Base-by-base conservation (phyloP, 345 rosid genomes). In the Eutrema heterophyllum region DNA sequence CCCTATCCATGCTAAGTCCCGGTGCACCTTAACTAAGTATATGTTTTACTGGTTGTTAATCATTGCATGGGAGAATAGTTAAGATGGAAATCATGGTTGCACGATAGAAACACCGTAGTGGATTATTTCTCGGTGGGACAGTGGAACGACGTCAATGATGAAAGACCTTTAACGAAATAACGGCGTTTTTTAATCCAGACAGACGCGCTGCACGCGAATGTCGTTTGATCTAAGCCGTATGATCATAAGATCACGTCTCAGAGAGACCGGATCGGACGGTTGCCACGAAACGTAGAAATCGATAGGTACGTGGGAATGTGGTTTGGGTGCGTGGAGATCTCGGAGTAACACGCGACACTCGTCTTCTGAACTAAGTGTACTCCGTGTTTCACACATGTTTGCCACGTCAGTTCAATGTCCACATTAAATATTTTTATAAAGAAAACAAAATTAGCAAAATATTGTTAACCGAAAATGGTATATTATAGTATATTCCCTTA, bases 361-460 rank as follows among this genome's bases (percentile, higher is more conserved):
- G 75, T 63, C 70, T 54, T 30, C 79, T 69, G 27, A 15, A 45
- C 11, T 45, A 26, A 12, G 70, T 54, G 18, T 71, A 54, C 29
- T 55, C 16, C 74, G 70, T 53, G 79, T 38, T 53, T 55, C 18
- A 62, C 80, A 70, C 80, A 51, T 70, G 71, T 70, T 64, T 70
- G 33, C 46, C 80, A 76, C 14, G 67, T 70, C 80, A 55, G 27
- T 13, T 46, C 2, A 16, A 12, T 15, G 46, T 53, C 69, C 59
- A 60, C 52, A 64, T 40, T 33, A 5, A 33, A 5, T 0, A 33
- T 33, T 33, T 33, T 5, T 33, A 7, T 35, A 5, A 1, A 33
- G 0, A 33, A 6, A 33, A 33, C 0, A 7, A 36, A 36, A 36
- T 32, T 32, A 36, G 0, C 11, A 36, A 36, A 36, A 35, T 35